These are phyloP conservation scores for Pythium phragmitis DNA, from an alignment of 352 stramenopile genomes.

Conservation along the genomic window DNA sequence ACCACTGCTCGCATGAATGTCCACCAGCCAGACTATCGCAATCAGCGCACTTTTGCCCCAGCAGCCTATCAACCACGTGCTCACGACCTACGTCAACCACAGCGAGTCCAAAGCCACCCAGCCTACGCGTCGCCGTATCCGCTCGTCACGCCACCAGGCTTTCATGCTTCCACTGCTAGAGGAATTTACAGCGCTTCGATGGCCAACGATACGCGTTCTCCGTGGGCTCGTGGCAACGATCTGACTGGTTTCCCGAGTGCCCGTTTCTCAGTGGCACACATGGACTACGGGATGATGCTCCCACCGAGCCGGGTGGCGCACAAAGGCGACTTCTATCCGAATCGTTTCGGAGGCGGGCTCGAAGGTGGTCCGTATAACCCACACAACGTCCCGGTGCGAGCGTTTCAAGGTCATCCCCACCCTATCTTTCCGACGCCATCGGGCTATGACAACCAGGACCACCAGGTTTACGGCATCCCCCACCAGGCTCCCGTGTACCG, in stretches of 20 bases:
- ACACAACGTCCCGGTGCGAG: slow-evolving; percentile 4
- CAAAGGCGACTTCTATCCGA: slow-evolving; percentile 20
- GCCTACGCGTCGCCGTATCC: slow-evolving; percentile 10
- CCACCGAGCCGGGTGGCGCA: background rate
- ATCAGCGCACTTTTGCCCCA: slow-evolving; percentile 7
- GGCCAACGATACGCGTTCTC: slow-evolving; percentile 9
- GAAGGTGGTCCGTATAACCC: slow-evolving; percentile 14
- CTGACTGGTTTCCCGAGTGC: background rate
- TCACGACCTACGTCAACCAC: slow-evolving; percentile 20
- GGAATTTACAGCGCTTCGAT: slow-evolving; percentile 22
- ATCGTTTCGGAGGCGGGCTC: slow-evolving; percentile 8
- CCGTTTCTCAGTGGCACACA: slow-evolving; percentile 8
- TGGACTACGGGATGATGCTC: slow-evolving; percentile 14
- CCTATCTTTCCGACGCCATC: slow-evolving; percentile 7
- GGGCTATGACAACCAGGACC: slow-evolving; percentile 11
- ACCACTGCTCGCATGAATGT: background rate
- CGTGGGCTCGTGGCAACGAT: slow-evolving; percentile 9
- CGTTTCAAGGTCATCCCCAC: slow-evolving; percentile 7
- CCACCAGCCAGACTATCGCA: background rate
- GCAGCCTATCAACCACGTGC: slow-evolving; percentile 13
- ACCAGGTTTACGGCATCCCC: slow-evolving; percentile 20
- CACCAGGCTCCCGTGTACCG: slow-evolving; percentile 13
- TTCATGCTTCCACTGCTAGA: slow-evolving; percentile 13
- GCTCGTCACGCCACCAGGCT: slow-evolving; percentile 20
- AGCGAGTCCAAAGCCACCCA: slow-evolving; percentile 14